phyloP scores from a whole-genome alignment of 805 yeast species.

The Candida lessepsii region DNA sequence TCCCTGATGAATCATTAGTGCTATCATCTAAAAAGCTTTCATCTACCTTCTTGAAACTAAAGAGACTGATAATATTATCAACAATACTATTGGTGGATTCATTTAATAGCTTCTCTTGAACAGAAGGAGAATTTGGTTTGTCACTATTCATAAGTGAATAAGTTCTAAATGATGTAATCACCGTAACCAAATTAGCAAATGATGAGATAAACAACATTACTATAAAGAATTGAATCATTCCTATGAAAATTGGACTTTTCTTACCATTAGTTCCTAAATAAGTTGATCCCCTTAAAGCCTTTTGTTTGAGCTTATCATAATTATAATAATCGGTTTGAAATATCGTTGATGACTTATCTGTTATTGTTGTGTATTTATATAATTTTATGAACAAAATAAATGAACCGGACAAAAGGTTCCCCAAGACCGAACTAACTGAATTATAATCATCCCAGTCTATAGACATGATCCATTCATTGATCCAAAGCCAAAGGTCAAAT shows the following conservation, averaged over 20 bases:
- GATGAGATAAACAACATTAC: constrained; percentile 16
- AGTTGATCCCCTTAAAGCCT: constrained; percentile 2
- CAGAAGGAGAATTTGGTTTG: constrained; percentile 26
- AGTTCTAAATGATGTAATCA: constrained; percentile 19
- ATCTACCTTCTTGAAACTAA: constrained; percentile 12
- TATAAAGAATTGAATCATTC: constrained; percentile 4
- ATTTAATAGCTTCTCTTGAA: constrained; percentile 14
- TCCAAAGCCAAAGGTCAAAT: constrained; percentile 33
- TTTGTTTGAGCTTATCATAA: constrained; percentile 30
- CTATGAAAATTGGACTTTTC: constrained; percentile 3
- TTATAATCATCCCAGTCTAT: constrained; percentile 44
- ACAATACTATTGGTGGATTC: background rate
- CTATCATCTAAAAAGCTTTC: constrained; percentile 22
- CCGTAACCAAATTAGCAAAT: constrained; percentile 16
- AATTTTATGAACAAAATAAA: constrained; percentile 20
- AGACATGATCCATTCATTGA: constrained; percentile 36
- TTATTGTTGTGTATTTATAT: constrained; percentile 25
- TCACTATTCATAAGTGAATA: constrained; percentile 34
- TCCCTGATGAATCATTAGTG: constrained; percentile 16
- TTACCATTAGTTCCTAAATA: background rate
- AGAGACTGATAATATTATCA: background rate
- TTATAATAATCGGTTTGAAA: constrained; percentile 35
- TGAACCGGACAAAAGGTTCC: constrained; percentile 15
- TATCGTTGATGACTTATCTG: constrained; percentile 29
- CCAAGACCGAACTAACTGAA: constrained; percentile 31